Evolutionary conservation across 2,329 filamentous ascomycete species (phyloP).

Genomic region (Pseudocercospora macadamiae): DNA sequence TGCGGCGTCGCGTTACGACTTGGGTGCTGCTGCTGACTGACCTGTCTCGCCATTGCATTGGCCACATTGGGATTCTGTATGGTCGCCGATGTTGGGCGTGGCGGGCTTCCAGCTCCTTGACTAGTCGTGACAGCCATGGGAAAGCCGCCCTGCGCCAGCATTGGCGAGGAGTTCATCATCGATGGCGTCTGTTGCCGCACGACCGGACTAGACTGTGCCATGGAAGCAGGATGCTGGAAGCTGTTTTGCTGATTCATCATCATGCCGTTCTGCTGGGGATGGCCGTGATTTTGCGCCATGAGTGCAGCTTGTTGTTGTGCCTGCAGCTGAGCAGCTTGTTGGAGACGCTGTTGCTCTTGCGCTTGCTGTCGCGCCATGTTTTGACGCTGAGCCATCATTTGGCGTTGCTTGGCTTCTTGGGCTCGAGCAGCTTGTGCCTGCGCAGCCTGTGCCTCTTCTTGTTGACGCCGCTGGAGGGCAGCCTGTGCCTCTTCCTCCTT

Average conservation of each 20-base stretch:
- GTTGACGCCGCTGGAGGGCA: conserved; percentile 35
- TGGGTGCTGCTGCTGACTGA: conserved; percentile 41
- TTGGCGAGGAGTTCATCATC: conserved; percentile 50
- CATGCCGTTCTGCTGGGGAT: conserved; percentile 44
- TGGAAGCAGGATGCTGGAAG: conserved; percentile 51
- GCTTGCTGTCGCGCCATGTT: conserved; percentile 24
- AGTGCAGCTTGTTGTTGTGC: conserved; percentile 24
- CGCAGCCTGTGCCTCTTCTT: conserved; percentile 52
- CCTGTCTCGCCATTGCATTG: conserved; percentile 39
- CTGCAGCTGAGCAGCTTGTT: conserved; percentile 28
- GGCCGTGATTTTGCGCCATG: conserved; percentile 37
- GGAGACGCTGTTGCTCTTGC: conserved; percentile 38
- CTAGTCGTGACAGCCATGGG: conserved; percentile 64
- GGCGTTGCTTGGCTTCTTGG: conserved; percentile 49
- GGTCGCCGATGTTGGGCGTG: conserved; percentile 67
- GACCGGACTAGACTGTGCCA: conserved; percentile 65
- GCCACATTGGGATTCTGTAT: conserved; percentile 42
- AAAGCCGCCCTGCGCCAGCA: conserved; percentile 46
- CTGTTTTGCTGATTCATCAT: conserved; percentile 42
- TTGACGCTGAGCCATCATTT: conserved; percentile 48
- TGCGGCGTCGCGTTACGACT: conserved; percentile 43
- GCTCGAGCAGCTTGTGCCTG: conserved; percentile 47
- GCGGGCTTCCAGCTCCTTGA: conserved; percentile 67
- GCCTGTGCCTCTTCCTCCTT: conserved; percentile 62
- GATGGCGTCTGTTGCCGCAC: conserved; percentile 51